Evolutionary conservation across 495 filamentous ascomycete genomes (phyloP).

Genomic region (Daldinia caldariorum): DNA sequence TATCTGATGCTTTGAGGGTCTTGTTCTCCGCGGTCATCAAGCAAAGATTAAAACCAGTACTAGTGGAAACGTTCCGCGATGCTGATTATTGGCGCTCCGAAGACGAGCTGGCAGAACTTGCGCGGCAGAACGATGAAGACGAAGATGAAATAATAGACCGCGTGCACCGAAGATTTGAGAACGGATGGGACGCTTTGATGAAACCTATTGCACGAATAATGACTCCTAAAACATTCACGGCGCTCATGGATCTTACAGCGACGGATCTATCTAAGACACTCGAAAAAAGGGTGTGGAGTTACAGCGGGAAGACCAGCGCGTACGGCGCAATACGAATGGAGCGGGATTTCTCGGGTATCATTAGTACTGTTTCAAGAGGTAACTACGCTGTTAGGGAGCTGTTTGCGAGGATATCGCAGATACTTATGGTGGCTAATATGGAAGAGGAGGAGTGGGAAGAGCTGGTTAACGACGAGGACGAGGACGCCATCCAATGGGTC

Average conservation of each 20-base stretch:
- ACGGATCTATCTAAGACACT: slow-evolving; percentile 76
- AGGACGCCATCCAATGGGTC: slow-evolving; percentile 64
- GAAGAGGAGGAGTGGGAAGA: slow-evolving; percentile 98
- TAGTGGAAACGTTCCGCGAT: slow-evolving; percentile 90
- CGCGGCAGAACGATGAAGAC: slow-evolving; percentile 60
- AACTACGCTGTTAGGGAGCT: slow-evolving; percentile 82
- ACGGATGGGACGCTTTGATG: slow-evolving; percentile 85
- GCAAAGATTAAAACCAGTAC: slow-evolving; percentile 81
- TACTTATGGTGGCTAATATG: slow-evolving; percentile 92
- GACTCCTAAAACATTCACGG: slow-evolving; percentile 73
- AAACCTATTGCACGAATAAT: slow-evolving; percentile 86
- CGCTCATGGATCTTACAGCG: slow-evolving; percentile 75
- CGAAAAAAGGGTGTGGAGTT: slow-evolving; percentile 91
- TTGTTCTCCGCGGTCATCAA: slow-evolving; percentile 90
- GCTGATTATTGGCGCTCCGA: slow-evolving; percentile 76
- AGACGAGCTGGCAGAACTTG: slow-evolving; percentile 62
- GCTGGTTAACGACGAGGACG: slow-evolving; percentile 50
- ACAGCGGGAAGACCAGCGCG: slow-evolving; percentile 79
- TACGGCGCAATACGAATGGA: slow-evolving; percentile 89
- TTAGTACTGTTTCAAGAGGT: slow-evolving; percentile 77
- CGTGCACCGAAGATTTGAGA: slow-evolving; percentile 78
- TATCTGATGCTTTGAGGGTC: slow-evolving; percentile 81
- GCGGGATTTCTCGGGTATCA: slow-evolving; percentile 83
- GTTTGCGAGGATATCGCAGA: slow-evolving; percentile 83
- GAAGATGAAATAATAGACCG: slow-evolving; percentile 63